Evolutionary conservation across 2,329 filamentous ascomycete genomes (phyloP).

Genomic region (Lecanoromycetidae sp.): DNA sequence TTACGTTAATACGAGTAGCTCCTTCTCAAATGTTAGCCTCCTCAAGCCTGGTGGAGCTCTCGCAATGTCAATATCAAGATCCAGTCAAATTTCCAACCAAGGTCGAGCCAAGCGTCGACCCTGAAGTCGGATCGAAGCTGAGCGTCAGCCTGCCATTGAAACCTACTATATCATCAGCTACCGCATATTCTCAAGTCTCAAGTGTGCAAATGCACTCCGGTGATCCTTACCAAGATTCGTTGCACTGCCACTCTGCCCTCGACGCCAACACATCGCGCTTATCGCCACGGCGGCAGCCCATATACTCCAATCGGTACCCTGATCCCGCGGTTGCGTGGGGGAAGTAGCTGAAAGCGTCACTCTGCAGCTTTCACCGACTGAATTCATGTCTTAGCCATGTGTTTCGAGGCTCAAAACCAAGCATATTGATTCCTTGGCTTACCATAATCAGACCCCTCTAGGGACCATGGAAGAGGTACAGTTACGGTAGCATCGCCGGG

Average conservation of each 20-base stretch:
- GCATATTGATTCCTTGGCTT: not conserved
- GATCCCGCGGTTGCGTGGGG: not conserved
- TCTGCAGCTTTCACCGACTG: not conserved
- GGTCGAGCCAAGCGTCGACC: not conserved
- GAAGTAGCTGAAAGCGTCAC: slow-evolving; percentile 3
- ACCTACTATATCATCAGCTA: slow-evolving; percentile 1
- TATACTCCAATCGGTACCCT: not conserved
- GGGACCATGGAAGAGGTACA: not conserved
- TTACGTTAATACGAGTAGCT: not conserved
- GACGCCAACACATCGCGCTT: slow-evolving; percentile 2
- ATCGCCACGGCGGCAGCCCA: not conserved
- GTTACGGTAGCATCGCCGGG: not conserved
- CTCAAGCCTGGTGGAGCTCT: not conserved
- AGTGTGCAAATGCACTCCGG: not conserved
- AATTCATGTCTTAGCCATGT: slow-evolving; percentile 1
- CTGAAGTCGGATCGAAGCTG: not conserved
- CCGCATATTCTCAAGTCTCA: not conserved
- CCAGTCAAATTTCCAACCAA: slow-evolving; percentile 1
- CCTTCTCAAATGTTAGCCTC: not conserved
- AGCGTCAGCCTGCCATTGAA: not conserved
- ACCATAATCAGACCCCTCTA: not conserved
- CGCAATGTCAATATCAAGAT: not conserved
- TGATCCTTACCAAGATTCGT: not conserved
- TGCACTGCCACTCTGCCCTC: not conserved
- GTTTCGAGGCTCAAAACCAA: not conserved